Evolutionary conservation across 2,329 filamentous ascomycete genomes (phyloP).

Genomic region (Aspergillus thermomutatus): DNA sequence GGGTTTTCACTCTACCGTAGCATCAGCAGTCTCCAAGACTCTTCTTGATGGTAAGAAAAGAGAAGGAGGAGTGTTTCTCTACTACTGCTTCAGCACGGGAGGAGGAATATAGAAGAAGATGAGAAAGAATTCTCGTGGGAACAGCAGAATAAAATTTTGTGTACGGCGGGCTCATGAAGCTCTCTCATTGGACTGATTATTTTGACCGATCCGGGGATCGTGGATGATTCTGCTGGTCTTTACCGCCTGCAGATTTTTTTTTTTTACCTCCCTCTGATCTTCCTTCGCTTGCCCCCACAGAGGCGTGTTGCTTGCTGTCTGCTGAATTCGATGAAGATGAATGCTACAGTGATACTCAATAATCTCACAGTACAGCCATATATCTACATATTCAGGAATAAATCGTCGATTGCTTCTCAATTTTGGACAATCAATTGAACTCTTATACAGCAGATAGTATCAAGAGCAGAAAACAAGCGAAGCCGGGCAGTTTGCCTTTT

Average conservation of each 20-base stretch:
- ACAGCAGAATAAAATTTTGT: conserved; percentile 26
- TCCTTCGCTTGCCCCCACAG: neutral
- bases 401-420: neutral
- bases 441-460: neutral
- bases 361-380: neutral
- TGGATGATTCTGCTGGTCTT: conserved; percentile 13
- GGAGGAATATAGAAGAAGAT: conserved; percentile 18
- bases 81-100: conserved; percentile 28
- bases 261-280: conserved; percentile 6
- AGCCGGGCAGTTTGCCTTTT: neutral
- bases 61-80: conserved; percentile 14
- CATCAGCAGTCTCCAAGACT: conserved; percentile 35
- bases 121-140: conserved; percentile 15
- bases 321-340: neutral
- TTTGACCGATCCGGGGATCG: conserved; percentile 20
- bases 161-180: conserved; percentile 15
- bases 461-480: neutral
- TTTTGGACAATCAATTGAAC: neutral
- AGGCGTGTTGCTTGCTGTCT: neutral
- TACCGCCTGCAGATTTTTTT: conserved; percentile 18
- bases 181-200: conserved; percentile 19
- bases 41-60: conserved; percentile 8
- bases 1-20: conserved; percentile 35
- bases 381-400: neutral
- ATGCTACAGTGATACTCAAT: too few species aligned